phyloP scores from a whole-genome alignment of 176 grass and related monocot species.

The Raddia distichophylla region DNA sequence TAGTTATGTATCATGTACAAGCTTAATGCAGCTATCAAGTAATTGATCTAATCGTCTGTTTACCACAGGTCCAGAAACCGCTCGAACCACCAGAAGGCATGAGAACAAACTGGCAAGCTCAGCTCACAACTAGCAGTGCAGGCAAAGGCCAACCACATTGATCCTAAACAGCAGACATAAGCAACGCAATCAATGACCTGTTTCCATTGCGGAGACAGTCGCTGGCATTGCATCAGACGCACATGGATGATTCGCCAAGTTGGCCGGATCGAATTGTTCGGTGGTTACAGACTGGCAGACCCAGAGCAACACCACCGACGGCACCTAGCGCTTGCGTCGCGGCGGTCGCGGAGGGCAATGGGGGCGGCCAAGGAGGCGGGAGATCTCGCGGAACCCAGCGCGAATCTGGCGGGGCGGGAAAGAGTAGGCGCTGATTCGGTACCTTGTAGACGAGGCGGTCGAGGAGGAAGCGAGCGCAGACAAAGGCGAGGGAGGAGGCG shows the following conservation, averaged over 20 bases:
- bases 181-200: conserved; percentile 33
- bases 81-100: conserved; percentile 13
- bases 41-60: background rate
- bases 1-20: background rate
- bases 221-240: background rate
- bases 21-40: background rate
- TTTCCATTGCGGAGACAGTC: background rate
- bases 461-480: conserved; percentile 77
- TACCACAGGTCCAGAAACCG: background rate
- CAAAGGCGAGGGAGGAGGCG: conserved; percentile 67
- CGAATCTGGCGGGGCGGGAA: conserved; percentile 39
- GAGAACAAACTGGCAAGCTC: conserved; percentile 10
- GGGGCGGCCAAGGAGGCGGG: background rate
- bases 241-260: conserved; percentile 25
- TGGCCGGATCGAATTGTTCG: conserved; percentile 46
- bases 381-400: conserved; percentile 48
- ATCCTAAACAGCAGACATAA: conserved; percentile 1
- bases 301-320: background rate
- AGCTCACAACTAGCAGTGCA: background rate
- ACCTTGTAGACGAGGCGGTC: conserved; percentile 91
- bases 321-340: background rate
- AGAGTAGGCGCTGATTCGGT: background rate
- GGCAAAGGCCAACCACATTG: conserved; percentile 23
- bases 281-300: background rate
- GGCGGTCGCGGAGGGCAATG: background rate